These are phyloP conservation scores for Apostasia shenzhenica DNA, from an alignment of 106 monocot species.

Conservation along the genomic window DNA sequence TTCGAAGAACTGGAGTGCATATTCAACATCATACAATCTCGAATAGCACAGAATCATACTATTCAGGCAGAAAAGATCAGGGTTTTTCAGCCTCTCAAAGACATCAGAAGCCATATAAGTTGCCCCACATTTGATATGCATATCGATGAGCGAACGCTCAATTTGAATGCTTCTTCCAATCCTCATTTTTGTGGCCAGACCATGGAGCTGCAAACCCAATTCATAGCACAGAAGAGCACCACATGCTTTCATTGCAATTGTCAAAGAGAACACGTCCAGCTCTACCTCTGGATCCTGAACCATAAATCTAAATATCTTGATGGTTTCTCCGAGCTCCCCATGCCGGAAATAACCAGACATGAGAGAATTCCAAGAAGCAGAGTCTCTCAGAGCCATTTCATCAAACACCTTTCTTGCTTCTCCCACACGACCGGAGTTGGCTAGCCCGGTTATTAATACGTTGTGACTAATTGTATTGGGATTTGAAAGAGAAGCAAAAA, in stretches of 20 bases:
- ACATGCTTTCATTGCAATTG: constrained; percentile 60
- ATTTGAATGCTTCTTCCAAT: constrained; percentile 29
- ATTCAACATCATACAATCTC: constrained; percentile 24
- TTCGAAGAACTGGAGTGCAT: constrained; percentile 43
- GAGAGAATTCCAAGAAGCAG: constrained; percentile 67
- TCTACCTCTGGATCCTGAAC: constrained; percentile 8
- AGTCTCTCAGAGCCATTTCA: constrained; percentile 61
- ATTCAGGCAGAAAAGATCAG: constrained; percentile 65
- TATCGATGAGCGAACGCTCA: constrained; percentile 46
- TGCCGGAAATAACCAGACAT: constrained; percentile 52
- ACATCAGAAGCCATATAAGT: constrained; percentile 33
- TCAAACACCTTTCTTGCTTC: constrained; percentile 58
- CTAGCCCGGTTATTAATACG: constrained; percentile 54
- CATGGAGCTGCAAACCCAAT: constrained; percentile 53
- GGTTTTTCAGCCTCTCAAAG: constrained; percentile 37
- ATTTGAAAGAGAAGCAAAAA: constrained; percentile 26
- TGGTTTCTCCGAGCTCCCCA: constrained; percentile 15
- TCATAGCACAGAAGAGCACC: constrained; percentile 23
- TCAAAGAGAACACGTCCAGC: constrained; percentile 41
- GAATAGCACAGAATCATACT: constrained; percentile 64
- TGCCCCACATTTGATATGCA: constrained; percentile 65
- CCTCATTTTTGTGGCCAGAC: constrained; percentile 39
- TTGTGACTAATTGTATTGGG: constrained; percentile 66
- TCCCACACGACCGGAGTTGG: constrained; percentile 21
- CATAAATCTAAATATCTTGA: constrained; percentile 48